phyloP scores from a whole-genome alignment of 2,329 filamentous ascomycete genomes.

The Hysterium pulicare region DNA sequence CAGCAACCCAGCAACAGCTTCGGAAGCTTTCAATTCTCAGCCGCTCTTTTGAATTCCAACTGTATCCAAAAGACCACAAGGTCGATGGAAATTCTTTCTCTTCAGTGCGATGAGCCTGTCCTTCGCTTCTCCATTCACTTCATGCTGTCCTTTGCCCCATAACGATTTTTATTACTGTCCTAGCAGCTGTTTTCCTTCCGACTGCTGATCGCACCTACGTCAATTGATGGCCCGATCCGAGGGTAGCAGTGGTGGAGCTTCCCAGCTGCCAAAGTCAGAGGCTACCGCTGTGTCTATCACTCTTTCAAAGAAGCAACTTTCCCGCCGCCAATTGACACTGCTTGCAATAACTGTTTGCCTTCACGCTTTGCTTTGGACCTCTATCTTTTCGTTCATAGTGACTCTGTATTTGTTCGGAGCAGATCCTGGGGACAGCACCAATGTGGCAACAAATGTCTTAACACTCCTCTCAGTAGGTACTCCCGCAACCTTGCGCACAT shows the following conservation, averaged over 20 bases:
- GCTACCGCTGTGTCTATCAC: slow-evolving; percentile 10
- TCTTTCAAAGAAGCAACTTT: slow-evolving; percentile 11
- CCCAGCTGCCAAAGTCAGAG: slow-evolving; percentile 15
- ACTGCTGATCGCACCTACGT: too few species aligned
- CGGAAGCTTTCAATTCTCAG: slow-evolving; percentile 11
- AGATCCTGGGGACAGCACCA: slow-evolving; percentile 24
- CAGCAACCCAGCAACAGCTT: slow-evolving; percentile 8
- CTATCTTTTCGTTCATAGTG: slow-evolving; percentile 23
- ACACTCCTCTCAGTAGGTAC: slow-evolving; percentile 29
- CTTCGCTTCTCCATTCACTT: slow-evolving; percentile 9
- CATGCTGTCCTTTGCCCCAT: slow-evolving; percentile 4
- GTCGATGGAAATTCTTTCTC: slow-evolving; percentile 9
- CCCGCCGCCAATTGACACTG: slow-evolving; percentile 30
- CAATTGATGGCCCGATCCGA: slow-evolving; percentile 22
- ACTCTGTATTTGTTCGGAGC: slow-evolving; percentile 29
- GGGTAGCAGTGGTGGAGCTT: slow-evolving; percentile 17
- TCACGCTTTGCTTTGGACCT: slow-evolving; percentile 33
- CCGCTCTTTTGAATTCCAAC: slow-evolving; percentile 10
- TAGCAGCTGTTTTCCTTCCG: too few species aligned
- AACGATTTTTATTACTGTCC: too few species aligned
- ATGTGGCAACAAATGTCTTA: slow-evolving; percentile 29
- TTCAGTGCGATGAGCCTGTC: slow-evolving; percentile 18
- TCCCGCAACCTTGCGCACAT: neutral
- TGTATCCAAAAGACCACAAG: slow-evolving; percentile 9
- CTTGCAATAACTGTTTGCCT: slow-evolving; percentile 32